A percentile compares a stretch with the other conserved stretches of the same genome.
phyloP scores from a whole-genome alignment of 257 asterid species.

The Scutellaria minor region DNA sequence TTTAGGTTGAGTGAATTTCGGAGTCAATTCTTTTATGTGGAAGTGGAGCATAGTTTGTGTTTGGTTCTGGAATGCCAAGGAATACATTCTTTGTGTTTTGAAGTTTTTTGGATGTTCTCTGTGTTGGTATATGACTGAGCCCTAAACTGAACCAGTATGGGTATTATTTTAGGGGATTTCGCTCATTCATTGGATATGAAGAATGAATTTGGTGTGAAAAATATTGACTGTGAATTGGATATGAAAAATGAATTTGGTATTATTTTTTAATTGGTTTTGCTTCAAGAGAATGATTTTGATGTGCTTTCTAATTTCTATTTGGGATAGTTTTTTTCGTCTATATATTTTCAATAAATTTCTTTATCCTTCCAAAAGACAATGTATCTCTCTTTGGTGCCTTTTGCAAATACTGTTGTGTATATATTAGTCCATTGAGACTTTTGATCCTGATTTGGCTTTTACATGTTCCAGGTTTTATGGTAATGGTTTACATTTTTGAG shows the following conservation, averaged over 20 bases:
- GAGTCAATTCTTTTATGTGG: not conserved
- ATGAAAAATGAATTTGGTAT: too few relatives aligned
- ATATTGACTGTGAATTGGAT: not conserved
- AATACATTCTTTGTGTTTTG: slow-evolving; percentile 3
- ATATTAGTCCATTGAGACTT: not conserved
- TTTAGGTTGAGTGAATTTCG: not conserved
- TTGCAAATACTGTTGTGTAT: not conserved
- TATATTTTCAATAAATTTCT: not conserved
- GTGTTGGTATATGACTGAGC: too few relatives aligned
- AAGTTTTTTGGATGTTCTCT: not conserved
- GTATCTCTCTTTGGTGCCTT: not conserved
- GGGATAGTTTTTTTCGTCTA: too few relatives aligned
- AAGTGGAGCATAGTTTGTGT: slow-evolving; percentile 15
- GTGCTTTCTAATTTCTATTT: not conserved
- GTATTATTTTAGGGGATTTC: not conserved
- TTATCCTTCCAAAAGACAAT: not conserved
- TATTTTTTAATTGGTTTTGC: not conserved
- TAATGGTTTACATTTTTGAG: slow-evolving; percentile 80
- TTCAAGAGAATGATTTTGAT: not conserved
- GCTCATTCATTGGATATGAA: not conserved
- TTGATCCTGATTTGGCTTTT: slow-evolving; percentile 24
- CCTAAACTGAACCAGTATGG: not conserved
- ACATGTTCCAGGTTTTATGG: slow-evolving; percentile 82
- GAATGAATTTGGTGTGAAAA: not conserved
- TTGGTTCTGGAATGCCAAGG: slow-evolving; percentile 9